Evolutionary conservation across 345 rosid species (phyloP).

Genomic region (Noccaea bulbosa): DNA sequence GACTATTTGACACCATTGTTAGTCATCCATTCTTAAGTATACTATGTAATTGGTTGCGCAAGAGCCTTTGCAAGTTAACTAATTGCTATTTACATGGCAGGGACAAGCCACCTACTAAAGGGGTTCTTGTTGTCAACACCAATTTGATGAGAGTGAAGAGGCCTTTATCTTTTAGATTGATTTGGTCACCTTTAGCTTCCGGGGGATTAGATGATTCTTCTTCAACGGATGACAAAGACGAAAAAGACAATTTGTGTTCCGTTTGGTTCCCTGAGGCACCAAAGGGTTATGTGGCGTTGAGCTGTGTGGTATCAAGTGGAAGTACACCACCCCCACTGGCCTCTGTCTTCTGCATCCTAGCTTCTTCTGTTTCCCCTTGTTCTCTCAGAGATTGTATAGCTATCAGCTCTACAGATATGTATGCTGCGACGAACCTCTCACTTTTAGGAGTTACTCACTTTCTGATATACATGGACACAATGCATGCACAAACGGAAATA

Average conservation of each 20-base stretch:
- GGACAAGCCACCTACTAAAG: slow-evolving; percentile 97
- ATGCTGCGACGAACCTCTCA: slow-evolving; percentile 45
- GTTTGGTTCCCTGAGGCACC: slow-evolving; percentile 98
- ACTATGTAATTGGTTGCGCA: not conserved
- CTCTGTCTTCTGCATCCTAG: slow-evolving; percentile 73
- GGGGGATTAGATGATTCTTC: slow-evolving; percentile 49
- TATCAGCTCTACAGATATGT: slow-evolving; percentile 62
- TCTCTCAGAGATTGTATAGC: slow-evolving; percentile 84
- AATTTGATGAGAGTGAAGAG: slow-evolving; percentile 78
- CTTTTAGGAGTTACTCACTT: slow-evolving; percentile 28
- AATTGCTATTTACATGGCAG: slow-evolving; percentile 54
- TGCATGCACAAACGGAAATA: slow-evolving; percentile 32
- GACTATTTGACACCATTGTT: slow-evolving; percentile 91
- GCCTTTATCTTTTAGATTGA: slow-evolving; percentile 73
- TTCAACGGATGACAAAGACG: slow-evolving; percentile 31
- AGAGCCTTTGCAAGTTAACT: slow-evolving; percentile 29
- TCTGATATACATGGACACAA: slow-evolving; percentile 17
- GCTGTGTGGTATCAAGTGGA: slow-evolving; percentile 84
- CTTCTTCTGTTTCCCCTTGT: slow-evolving; percentile 86
- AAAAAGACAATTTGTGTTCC: slow-evolving; percentile 54
- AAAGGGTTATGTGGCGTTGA: slow-evolving; percentile 80
- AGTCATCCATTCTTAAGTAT: slow-evolving; percentile 45
- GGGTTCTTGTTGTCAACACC: slow-evolving; percentile 85
- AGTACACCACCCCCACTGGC: slow-evolving; percentile 66
- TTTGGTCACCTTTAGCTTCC: slow-evolving; percentile 66